phyloP scores from a whole-genome alignment of 2,329 filamentous ascomycete genomes.

The Hypoxylon sp. region DNA sequence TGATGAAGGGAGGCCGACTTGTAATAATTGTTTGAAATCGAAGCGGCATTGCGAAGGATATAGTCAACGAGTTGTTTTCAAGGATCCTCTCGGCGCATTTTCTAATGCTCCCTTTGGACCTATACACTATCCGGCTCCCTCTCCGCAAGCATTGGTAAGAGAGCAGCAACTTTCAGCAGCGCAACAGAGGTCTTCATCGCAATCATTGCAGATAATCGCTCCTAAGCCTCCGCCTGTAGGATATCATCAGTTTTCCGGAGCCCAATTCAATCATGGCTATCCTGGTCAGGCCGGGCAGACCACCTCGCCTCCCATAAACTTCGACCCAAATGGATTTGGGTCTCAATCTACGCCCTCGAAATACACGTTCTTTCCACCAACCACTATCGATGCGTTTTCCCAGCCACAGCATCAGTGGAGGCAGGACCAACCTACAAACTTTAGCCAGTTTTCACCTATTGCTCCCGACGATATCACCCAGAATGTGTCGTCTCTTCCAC shows the following conservation, averaged over 20 bases:
- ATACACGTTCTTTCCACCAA: slow-evolving; percentile 53
- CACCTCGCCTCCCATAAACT: slow-evolving; percentile 47
- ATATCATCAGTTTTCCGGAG: slow-evolving; percentile 53
- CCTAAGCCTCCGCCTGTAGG: slow-evolving; percentile 64
- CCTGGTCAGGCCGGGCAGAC: slow-evolving; percentile 54
- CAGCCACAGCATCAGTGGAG: slow-evolving; percentile 50
- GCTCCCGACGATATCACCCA: slow-evolving; percentile 36
- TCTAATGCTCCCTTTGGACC: slow-evolving; percentile 64
- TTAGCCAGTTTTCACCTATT: slow-evolving; percentile 47
- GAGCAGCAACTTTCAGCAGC: slow-evolving; percentile 61
- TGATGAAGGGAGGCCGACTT: slow-evolving; percentile 87
- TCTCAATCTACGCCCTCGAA: slow-evolving; percentile 47
- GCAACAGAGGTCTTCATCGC: slow-evolving; percentile 58
- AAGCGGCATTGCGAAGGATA: slow-evolving; percentile 89
- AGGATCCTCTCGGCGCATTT: slow-evolving; percentile 75
- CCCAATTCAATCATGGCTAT: slow-evolving; percentile 53
- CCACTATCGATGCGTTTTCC: slow-evolving; percentile 50
- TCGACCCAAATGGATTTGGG: slow-evolving; percentile 47
- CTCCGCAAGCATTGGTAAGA: slow-evolving; percentile 62
- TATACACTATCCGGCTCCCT: slow-evolving; percentile 63
- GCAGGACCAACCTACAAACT: slow-evolving; percentile 45
- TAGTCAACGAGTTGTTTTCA: slow-evolving; percentile 85
- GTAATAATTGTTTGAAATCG: slow-evolving; percentile 88
- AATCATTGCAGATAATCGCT: slow-evolving; percentile 64
- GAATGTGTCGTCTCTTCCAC: slow-evolving; percentile 32